Evolutionary conservation across 257 asterid species (phyloP), one percentile per base, ranked within the genome.

Genomic region (Petunia secreta): DNA sequence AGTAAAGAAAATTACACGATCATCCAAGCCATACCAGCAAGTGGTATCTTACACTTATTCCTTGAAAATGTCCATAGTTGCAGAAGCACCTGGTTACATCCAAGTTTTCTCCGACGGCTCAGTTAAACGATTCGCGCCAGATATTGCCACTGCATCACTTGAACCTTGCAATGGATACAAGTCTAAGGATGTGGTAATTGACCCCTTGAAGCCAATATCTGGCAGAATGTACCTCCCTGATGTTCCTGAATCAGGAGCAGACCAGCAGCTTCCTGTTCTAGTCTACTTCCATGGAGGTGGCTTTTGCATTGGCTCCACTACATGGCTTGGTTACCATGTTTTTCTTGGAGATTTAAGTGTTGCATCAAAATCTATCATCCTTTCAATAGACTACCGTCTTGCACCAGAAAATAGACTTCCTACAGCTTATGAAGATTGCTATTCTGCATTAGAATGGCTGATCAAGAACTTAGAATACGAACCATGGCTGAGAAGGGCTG

Each of bases 251-350:
- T 79, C 84, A 16, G 40, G 53, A 9, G 43, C 34, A 52, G 43
- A 53, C 14, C 50, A 44, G 58, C 63, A 16, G 1, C 86, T 91
- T 60, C 94, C 97, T 0, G 75, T 91, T 67, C 34, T 94, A 63
- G 88, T 91, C 59, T 91, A 94, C 63, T 94, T 94, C 89, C 98
- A 94, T 65, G 98, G 98, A 3, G 97, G 96, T 13, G 97, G 97
- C 8, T 94, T 94, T 75, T 90, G 97, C 86, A 89, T 91, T 46
- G 94, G 97, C 83, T 87, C 98, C 57, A 92, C 98, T 40, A 83
- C 94, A 5, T 91, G 97, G 97, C 82, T 80, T 10, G 92, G 93
- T 40, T 92, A 90, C 87, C 94, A 94, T 86, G 1, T 67, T 38
- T 92, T 92, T 89, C 84, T 94, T 1, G 93, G 90, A 4, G 89